Evolutionary conservation across 257 asterid species (phyloP).

Genomic region (Rauvolfia tetraphylla): DNA sequence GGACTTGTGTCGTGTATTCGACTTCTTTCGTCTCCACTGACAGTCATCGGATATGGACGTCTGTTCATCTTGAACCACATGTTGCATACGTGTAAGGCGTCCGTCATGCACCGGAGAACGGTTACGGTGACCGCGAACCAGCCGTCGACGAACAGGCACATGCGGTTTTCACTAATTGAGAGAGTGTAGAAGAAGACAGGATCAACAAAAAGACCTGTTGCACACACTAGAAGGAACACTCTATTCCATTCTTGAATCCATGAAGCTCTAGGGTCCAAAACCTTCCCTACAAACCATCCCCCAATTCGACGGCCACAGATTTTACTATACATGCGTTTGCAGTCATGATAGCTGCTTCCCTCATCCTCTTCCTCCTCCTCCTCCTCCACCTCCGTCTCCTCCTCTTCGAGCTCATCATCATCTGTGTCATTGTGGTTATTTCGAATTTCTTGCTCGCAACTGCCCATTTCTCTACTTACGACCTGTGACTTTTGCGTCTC

Average conservation of each 20-base stretch:
- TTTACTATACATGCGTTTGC: slow-evolving; percentile 15
- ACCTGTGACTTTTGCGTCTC: neutral
- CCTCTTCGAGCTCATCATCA: slow-evolving; percentile 19
- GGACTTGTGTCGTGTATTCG: slow-evolving; percentile 16
- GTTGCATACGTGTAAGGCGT: slow-evolving; percentile 75
- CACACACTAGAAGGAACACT: slow-evolving; percentile 66
- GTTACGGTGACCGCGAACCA: slow-evolving; percentile 87
- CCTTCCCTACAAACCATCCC: slow-evolving; percentile 39
- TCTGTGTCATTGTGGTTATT: slow-evolving; percentile 23
- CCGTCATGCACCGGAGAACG: slow-evolving; percentile 82
- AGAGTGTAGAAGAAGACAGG: slow-evolving; percentile 82
- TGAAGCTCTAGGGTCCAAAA: slow-evolving; percentile 50
- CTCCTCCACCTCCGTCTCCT: slow-evolving; percentile 11
- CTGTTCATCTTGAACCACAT: slow-evolving; percentile 62
- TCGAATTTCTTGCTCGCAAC: slow-evolving; percentile 20
- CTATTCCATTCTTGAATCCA: slow-evolving; percentile 96
- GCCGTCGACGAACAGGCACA: slow-evolving; percentile 87
- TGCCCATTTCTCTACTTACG: slow-evolving; percentile 26
- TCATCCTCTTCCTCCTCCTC: slow-evolving; percentile 29
- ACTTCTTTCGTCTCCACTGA: slow-evolving; percentile 8
- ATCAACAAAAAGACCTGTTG: slow-evolving; percentile 72
- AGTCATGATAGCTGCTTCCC: neutral
- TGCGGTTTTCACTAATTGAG: slow-evolving; percentile 68
- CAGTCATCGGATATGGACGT: slow-evolving; percentile 18
- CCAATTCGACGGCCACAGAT: slow-evolving; percentile 14